These are phyloP conservation scores for Fusarium palustre DNA, from an alignment of 2,329 filamentous ascomycete genomes.

Conservation along the genomic window DNA sequence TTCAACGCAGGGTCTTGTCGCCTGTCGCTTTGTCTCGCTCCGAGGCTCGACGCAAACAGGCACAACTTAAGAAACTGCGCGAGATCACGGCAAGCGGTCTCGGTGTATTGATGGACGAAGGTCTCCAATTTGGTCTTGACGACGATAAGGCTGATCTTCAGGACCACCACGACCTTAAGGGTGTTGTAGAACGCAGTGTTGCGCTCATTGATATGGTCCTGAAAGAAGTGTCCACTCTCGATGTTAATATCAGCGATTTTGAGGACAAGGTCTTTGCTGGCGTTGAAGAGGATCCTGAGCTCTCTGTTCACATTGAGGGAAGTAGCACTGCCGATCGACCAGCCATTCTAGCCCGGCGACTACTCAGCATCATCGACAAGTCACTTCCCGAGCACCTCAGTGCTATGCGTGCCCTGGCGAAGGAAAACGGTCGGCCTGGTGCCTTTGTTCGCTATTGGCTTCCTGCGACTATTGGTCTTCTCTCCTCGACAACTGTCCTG, in stretches of 20 bases:
- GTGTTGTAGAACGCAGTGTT: constrained; percentile 82
- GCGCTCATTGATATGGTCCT: constrained; percentile 88
- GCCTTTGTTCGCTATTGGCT: constrained; percentile 88
- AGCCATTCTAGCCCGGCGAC: constrained; percentile 71
- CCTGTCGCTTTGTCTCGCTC: constrained; percentile 81
- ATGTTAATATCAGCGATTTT: constrained; percentile 71
- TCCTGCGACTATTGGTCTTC: constrained; percentile 74
- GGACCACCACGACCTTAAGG: constrained; percentile 70
- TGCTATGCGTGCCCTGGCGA: constrained; percentile 66
- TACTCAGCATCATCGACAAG: constrained; percentile 75
- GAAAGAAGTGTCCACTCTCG: constrained; percentile 73
- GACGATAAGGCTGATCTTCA: constrained; percentile 68
- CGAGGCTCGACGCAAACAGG: constrained; percentile 80
- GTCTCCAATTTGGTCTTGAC: constrained; percentile 73
- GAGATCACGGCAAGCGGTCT: constrained; percentile 87
- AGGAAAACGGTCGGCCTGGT: constrained; percentile 79
- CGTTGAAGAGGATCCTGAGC: constrained; percentile 70
- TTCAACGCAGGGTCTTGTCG: constrained; percentile 78
- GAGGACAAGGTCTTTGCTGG: constrained; percentile 74
- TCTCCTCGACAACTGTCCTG: constrained; percentile 90
- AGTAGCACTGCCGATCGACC: constrained; percentile 61
- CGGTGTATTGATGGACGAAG: constrained; percentile 88
- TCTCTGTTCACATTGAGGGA: constrained; percentile 65
- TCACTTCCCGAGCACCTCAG: constrained; percentile 75
- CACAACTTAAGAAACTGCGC: constrained; percentile 75